Evolutionary conservation across 441 rosid genomes (phyloP).

Genomic region (Biscutella auriculata): DNA sequence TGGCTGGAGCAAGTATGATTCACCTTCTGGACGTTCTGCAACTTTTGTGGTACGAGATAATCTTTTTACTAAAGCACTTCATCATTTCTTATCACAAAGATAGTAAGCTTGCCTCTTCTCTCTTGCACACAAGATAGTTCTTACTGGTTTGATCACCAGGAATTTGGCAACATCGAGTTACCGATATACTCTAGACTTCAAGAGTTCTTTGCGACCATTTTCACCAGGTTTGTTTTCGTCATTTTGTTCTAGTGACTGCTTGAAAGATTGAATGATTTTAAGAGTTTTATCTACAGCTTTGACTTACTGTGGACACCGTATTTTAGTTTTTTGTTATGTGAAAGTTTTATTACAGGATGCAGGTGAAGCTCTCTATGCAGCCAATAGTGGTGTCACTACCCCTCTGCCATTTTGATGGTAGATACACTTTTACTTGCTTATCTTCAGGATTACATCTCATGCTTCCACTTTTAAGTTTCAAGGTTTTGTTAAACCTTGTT

Average conservation of each 20-base stretch:
- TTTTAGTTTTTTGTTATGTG: conserved; percentile 6
- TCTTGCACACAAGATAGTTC: conserved; percentile 14
- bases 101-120: not conserved
- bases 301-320: not conserved
- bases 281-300: not conserved
- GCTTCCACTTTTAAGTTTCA: not conserved
- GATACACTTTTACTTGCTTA: conserved; percentile 15
- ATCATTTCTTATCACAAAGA: not conserved
- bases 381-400: conserved; percentile 76
- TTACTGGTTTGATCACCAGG: conserved; percentile 37
- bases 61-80: not conserved
- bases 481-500: not conserved
- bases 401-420: conserved; percentile 84
- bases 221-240: conserved; percentile 41
- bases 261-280: not conserved
- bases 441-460: not conserved
- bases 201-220: conserved; percentile 58
- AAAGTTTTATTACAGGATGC: conserved; percentile 52
- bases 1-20: conserved; percentile 74
- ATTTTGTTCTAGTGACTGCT: not conserved
- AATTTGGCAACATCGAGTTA: conserved; percentile 82
- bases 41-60: conserved; percentile 72
- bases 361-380: conserved; percentile 51
- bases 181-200: conserved; percentile 63
- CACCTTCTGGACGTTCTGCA: conserved; percentile 69